Conservation (phyloP, 805 yeast genomes). For the Saturnispora dispora region DNA sequence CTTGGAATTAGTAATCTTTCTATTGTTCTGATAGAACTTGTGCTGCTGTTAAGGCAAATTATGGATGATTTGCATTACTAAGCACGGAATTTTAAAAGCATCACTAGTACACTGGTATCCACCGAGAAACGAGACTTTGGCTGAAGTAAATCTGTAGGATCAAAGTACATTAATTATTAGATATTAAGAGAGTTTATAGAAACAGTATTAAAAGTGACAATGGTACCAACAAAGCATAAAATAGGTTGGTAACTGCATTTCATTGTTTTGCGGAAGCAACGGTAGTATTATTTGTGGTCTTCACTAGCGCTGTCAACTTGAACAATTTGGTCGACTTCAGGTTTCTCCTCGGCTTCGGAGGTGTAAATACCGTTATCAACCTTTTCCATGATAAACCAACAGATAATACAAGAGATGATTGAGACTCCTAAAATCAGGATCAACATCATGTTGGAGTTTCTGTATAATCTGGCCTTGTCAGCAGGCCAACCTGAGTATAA, state of each 20-base stretch:
- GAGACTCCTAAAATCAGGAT: constrained; percentile 69
- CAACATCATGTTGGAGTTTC: constrained; percentile 76
- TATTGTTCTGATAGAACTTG: too few species aligned
- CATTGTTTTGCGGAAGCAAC: too few species aligned
- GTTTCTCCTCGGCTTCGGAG: background rate
- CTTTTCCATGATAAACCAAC: constrained; percentile 17
- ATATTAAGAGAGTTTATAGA: background rate
- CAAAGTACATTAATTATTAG: too few species aligned
- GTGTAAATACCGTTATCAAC: constrained; percentile 15
- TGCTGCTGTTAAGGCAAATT: too few species aligned
- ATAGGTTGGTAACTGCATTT: too few species aligned
- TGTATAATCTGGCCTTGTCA: constrained; percentile 51
- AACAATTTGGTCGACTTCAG: background rate
- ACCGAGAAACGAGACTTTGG: too few species aligned
- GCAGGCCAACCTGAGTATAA: constrained; percentile 82
- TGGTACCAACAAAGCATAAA: background rate
- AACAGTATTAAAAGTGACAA: background rate
- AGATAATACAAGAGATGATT: constrained; percentile 40
- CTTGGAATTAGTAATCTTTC: too few species aligned
- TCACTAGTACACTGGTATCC: too few species aligned
- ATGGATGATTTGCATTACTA: too few species aligned
- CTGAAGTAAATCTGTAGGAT: too few species aligned
- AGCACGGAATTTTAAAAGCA: too few species aligned
- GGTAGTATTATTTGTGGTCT: background rate
- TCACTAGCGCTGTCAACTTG: background rate